A percentile compares a stretch with the other conserved stretches of the same genome.
Evolutionary conservation across 345 rosid genomes (phyloP).

Genomic region (Eucalyptus fibrosa): DNA sequence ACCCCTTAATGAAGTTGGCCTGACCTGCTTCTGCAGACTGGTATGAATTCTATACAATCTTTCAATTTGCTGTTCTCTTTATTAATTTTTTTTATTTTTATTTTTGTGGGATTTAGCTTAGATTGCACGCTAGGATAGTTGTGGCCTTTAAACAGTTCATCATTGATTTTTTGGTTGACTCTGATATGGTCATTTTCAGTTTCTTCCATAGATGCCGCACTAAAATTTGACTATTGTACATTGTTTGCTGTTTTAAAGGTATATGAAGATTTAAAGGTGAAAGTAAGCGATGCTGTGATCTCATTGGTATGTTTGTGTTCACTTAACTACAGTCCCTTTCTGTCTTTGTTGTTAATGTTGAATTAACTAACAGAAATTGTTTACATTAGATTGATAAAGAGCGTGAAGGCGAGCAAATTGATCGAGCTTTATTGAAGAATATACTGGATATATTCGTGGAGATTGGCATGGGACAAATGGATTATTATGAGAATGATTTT

Average conservation of each 20-base stretch:
- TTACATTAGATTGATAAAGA: constrained; percentile 55
- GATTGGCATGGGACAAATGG: constrained; percentile 64
- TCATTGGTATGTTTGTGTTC: constrained; percentile 19
- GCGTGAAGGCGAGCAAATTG: constrained; percentile 82
- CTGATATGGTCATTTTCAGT: background rate
- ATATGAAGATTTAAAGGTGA: constrained; percentile 17
- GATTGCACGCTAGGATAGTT: background rate
- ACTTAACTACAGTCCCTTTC: no score
- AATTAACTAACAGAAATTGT: background rate
- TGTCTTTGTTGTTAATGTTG: background rate
- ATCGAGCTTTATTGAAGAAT: constrained; percentile 64
- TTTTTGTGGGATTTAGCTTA: background rate
- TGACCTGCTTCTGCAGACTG: constrained; percentile 40
- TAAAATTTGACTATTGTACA: background rate
- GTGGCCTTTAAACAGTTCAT: background rate
- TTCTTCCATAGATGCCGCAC: background rate
- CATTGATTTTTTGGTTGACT: background rate
- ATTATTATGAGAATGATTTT: constrained; percentile 57
- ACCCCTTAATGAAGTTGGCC: constrained; percentile 35
- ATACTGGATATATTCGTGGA: constrained; percentile 65
- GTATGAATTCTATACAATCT: background rate
- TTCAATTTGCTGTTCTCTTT: background rate
- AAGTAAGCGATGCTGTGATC: constrained; percentile 40
- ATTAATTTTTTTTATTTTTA: background rate
- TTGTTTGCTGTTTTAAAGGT: constrained; percentile 9